A percentile compares a stretch with the other conserved stretches of the same genome.
Evolutionary conservation across 148 eudicot species (phyloP).

Genomic region (Rhododendron griersonianum): DNA sequence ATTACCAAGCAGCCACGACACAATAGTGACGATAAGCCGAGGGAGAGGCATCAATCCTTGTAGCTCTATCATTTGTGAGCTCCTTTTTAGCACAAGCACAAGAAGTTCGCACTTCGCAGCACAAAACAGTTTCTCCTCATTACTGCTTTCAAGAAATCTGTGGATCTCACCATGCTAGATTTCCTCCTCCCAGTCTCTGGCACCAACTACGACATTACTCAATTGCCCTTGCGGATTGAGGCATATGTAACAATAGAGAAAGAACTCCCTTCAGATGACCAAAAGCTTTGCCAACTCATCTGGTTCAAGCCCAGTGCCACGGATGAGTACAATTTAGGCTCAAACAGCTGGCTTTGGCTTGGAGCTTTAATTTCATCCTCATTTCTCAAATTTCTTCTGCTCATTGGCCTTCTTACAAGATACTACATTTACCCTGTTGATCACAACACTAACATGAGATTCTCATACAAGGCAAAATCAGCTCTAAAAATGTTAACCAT

Average conservation of each 20-base stretch:
- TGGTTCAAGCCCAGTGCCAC: constrained; percentile 49
- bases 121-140: constrained; percentile 50
- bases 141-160: constrained; percentile 52
- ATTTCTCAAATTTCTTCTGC: constrained; percentile 36
- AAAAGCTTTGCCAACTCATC: constrained; percentile 22
- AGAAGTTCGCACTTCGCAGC: constrained; percentile 19
- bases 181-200: constrained; percentile 28
- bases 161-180: constrained; percentile 55
- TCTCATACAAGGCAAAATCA: constrained; percentile 27
- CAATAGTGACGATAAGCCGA: constrained; percentile 60
- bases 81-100: constrained; percentile 33
- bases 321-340: constrained; percentile 47
- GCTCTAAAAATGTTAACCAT: constrained; percentile 31
- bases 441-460: constrained; percentile 43
- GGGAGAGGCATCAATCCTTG: constrained; percentile 83
- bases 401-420: constrained; percentile 41
- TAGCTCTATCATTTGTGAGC: constrained; percentile 50
- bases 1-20: constrained; percentile 31
- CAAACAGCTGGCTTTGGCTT: constrained; percentile 62
- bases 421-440: constrained; percentile 65
- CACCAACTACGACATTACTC: constrained; percentile 25
- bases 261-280: constrained; percentile 11
- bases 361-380: constrained; percentile 50
- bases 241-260: constrained; percentile 62
- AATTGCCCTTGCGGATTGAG: constrained; percentile 46